Percentiles rank a stretch among this genome's conserved stretches.
Conservation (phyloP, 2,329 filamentous ascomycete species). For the Hypomyces rosellus region DNA sequence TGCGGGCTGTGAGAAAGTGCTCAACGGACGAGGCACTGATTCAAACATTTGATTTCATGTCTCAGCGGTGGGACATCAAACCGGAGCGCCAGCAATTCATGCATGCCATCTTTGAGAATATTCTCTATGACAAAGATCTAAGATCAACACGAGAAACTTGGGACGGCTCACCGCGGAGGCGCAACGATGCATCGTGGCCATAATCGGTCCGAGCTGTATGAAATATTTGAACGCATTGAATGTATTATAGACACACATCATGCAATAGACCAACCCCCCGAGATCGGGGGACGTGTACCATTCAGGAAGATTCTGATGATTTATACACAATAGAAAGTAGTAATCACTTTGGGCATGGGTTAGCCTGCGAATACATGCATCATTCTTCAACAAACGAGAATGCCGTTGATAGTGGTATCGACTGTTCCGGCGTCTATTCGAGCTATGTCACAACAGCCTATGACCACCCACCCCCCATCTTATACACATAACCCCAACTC, state of each 20-base stretch:
- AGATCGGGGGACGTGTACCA: too few relatives aligned
- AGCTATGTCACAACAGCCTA: constrained; percentile 25
- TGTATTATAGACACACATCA: neutral
- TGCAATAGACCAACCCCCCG: too few relatives aligned
- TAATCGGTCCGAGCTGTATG: constrained; percentile 16
- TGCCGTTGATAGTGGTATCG: constrained; percentile 15
- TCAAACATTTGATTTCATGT: constrained; percentile 47
- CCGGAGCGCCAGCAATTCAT: constrained; percentile 39
- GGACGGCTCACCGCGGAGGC: constrained; percentile 17
- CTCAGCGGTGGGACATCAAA: constrained; percentile 40
- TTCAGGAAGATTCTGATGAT: too few relatives aligned
- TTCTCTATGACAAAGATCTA: constrained; percentile 31
- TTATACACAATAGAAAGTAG: too few relatives aligned
- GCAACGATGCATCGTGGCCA: constrained; percentile 24
- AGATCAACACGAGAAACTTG: constrained; percentile 21
- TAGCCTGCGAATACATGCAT: too few relatives aligned
- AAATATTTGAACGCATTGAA: neutral
- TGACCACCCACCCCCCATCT: constrained; percentile 8
- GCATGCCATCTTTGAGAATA: constrained; percentile 37
- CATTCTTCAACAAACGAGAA: too few relatives aligned
- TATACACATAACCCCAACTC: constrained; percentile 8
- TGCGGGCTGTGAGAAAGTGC: constrained; percentile 60
- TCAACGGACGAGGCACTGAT: constrained; percentile 45
- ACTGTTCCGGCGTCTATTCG: constrained; percentile 27
- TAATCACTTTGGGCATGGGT: too few relatives aligned